Conservation (phyloP, 2,329 filamentous ascomycete genomes). For the Aureobasidium sp. region DNA sequence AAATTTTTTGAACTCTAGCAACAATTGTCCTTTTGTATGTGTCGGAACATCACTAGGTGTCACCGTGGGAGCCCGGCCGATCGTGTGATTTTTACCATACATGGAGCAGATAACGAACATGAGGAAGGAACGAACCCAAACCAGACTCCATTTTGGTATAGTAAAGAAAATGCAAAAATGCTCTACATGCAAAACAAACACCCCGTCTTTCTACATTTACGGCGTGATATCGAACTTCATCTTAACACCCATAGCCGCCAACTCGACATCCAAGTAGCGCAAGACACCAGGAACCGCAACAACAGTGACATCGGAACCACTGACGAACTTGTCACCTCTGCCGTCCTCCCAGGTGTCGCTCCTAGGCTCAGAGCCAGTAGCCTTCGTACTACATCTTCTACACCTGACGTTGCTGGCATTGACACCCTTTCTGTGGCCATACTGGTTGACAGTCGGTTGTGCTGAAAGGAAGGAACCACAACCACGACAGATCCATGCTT, state of each 20-base stretch:
- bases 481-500: constrained; percentile 78
- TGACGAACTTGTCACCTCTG: constrained; percentile 72
- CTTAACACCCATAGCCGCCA: constrained; percentile 93
- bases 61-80: too few species aligned
- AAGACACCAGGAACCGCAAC: constrained; percentile 90
- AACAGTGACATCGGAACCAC: constrained; percentile 82
- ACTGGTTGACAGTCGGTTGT: constrained; percentile 61
- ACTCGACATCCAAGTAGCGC: constrained; percentile 87
- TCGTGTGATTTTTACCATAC: background rate
- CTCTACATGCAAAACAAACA: background rate
- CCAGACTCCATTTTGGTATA: constrained; percentile 16
- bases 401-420: constrained; percentile 27
- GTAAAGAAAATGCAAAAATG: constrained; percentile 7
- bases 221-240: constrained; percentile 78
- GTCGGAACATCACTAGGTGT: too few species aligned
- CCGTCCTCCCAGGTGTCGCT: constrained; percentile 83
- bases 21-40: too few species aligned
- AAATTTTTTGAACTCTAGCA: too few species aligned
- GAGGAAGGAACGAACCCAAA: background rate
- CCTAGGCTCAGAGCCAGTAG: constrained; percentile 25
- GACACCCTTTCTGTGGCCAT: constrained; percentile 26
- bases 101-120: background rate
- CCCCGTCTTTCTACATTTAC: constrained; percentile 21
- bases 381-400: constrained; percentile 30
- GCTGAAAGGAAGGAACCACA: constrained; percentile 90